These are phyloP conservation scores for Chaetothyriales sp. DNA, from an alignment of 2,329 filamentous ascomycete genomes.

Conservation along the genomic window DNA sequence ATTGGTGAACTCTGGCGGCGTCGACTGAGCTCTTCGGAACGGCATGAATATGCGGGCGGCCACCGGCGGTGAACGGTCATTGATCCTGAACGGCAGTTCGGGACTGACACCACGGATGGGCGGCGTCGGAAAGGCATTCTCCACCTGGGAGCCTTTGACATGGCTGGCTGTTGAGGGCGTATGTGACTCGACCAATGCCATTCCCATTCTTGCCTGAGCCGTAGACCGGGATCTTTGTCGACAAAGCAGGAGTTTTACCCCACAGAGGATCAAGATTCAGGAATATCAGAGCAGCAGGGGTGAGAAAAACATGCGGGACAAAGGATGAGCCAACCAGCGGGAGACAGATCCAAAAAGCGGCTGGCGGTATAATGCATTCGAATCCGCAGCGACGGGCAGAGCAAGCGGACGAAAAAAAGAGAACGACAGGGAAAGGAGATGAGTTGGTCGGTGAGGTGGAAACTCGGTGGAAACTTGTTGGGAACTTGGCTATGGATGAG, in stretches of 20 bases:
- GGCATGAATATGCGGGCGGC: constrained; percentile 4
- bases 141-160: constrained; percentile 5
- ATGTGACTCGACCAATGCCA: background rate
- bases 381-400: background rate
- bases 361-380: background rate
- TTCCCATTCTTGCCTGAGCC: background rate
- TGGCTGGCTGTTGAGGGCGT: constrained; percentile 4
- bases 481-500: no score
- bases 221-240: background rate
- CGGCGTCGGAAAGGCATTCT: constrained; percentile 17
- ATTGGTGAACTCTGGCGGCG: constrained; percentile 14
- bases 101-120: constrained; percentile 3
- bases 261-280: background rate
- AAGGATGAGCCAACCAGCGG: background rate
- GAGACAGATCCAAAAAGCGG: background rate
- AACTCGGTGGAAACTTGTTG: no score
- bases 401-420: background rate
- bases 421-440: background rate
- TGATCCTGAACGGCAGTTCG: constrained; percentile 5
- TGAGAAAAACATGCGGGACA: background rate
- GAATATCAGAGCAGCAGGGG: background rate
- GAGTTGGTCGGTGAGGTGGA: background rate
- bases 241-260: no score
- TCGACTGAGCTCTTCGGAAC: constrained; percentile 11
- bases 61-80: constrained; percentile 9